Base-by-base conservation (phyloP, 176 grass and related monocot genomes). In the Oropetium thomaeum region DNA sequence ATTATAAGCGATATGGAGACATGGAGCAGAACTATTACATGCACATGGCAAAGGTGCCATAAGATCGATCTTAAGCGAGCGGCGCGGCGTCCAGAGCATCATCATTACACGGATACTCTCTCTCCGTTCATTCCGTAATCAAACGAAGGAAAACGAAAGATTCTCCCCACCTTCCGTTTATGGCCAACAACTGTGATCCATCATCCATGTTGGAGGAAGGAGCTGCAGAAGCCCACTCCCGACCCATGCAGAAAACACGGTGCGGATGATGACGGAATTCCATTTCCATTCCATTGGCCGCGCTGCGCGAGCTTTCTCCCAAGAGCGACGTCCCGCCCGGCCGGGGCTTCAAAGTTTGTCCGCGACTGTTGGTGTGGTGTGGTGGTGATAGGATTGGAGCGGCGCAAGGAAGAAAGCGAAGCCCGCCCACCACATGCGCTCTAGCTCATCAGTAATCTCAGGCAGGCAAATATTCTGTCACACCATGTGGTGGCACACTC, bases 401-500 rank as follows among this genome's bases (percentile, higher is more conserved):
- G n/a, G n/a, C n/a, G n/a, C n/a, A n/a, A n/a, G n/a, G n/a, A n/a
- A n/a, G n/a, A n/a, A n/a, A n/a, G n/a, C n/a, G n/a, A n/a, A n/a
- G n/a, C n/a, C n/a, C n/a, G n/a, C n/a, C n/a, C n/a, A n/a, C n/a
- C n/a, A n/a, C n/a, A n/a, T n/a, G n/a, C n/a, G n/a, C n/a, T n/a
- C n/a, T n/a, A n/a, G n/a, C n/a, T n/a, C n/a, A n/a, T n/a, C n/a
- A n/a, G n/a, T n/a, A n/a, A n/a, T n/a, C n/a, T n/a, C n/a, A n/a
- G n/a, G n/a, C 48, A 67, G 67, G 85, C 66, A 71, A 81, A 82
- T 77, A 87, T 87, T 55, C 73, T 66, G 79, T 8, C 66, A 65
- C 54, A 47, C 70, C 85, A 82, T 79, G 82, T 73, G 73, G 49
- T 11, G 14, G 20, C 14, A 16, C n/a, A n/a, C n/a, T n/a, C n/a